These are phyloP conservation scores for Trichothecium sympodiale DNA, from an alignment of 2,329 filamentous ascomycete species.

Conservation along the genomic window DNA sequence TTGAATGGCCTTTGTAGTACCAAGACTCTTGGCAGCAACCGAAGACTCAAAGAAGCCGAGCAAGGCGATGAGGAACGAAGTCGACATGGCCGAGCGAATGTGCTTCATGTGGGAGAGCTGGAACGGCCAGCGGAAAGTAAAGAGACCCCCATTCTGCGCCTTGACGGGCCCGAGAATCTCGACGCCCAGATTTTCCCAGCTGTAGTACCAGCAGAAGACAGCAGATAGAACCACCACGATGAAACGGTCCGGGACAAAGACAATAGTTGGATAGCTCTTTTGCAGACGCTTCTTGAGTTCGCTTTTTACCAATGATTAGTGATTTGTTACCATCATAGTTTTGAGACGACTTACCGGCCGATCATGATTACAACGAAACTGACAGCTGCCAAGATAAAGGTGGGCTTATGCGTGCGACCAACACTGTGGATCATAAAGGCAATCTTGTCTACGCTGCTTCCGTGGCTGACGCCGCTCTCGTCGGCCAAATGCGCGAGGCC, in stretches of 20 bases:
- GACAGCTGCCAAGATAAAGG: slow-evolving; percentile 62
- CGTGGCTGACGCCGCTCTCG: slow-evolving; percentile 58
- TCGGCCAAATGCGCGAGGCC: slow-evolving; percentile 61
- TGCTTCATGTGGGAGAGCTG: slow-evolving; percentile 65
- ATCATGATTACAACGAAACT: slow-evolving; percentile 86
- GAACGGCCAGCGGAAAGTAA: slow-evolving; percentile 82
- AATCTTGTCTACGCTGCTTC: slow-evolving; percentile 78
- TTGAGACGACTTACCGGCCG: slow-evolving; percentile 50
- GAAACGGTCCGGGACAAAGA: slow-evolving; percentile 87
- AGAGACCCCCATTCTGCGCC: slow-evolving; percentile 57
- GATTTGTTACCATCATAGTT: neutral
- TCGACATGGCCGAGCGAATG: slow-evolving; percentile 77
- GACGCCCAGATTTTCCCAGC: slow-evolving; percentile 72
- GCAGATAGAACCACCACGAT: slow-evolving; percentile 78
- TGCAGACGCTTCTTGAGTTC: slow-evolving; percentile 74
- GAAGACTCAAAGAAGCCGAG: slow-evolving; percentile 98
- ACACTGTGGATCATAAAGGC: slow-evolving; percentile 64
- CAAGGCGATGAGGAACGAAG: slow-evolving; percentile 83
- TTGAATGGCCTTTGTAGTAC: slow-evolving; percentile 57
- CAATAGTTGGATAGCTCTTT: slow-evolving; percentile 66
- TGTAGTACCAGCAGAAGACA: slow-evolving; percentile 62
- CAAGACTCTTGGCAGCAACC: slow-evolving; percentile 86
- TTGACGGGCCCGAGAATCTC: slow-evolving; percentile 76
- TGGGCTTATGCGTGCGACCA: slow-evolving; percentile 58
- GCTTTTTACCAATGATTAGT: slow-evolving; percentile 28